These are phyloP conservation scores for Glonium stellatum DNA, from an alignment of 495 filamentous ascomycete species.

Conservation along the genomic window DNA sequence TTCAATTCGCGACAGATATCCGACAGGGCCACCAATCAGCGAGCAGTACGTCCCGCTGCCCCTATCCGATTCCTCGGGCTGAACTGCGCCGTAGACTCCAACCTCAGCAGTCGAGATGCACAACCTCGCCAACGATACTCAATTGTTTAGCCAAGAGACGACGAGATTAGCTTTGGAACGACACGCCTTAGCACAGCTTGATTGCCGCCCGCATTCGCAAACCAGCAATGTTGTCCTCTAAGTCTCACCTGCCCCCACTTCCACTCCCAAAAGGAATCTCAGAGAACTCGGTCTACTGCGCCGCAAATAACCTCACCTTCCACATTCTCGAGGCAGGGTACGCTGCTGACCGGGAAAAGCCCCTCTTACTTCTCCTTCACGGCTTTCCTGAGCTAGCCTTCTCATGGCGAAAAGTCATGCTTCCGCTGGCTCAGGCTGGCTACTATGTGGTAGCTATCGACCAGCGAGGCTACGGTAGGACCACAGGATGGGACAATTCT, in stretches of 20 bases:
- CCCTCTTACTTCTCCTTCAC: conserved; percentile 57
- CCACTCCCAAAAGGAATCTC: conserved; percentile 46
- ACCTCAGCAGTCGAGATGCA: background rate
- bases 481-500: conserved; percentile 52
- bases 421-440: conserved; percentile 47
- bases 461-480: conserved; percentile 63
- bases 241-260: conserved; percentile 36
- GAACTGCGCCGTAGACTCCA: background rate
- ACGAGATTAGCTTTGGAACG: conserved; percentile 6
- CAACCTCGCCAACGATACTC: background rate
- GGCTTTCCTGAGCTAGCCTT: conserved; percentile 64
- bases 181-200: conserved; percentile 9
- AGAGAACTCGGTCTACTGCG: conserved; percentile 33
- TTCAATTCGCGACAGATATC: too few relatives aligned
- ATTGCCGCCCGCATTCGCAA: conserved; percentile 1
- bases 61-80: background rate
- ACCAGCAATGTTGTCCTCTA: conserved; percentile 7
- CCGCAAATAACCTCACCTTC: conserved; percentile 45
- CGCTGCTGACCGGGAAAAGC: conserved; percentile 36
- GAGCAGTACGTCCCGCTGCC: background rate
- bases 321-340: conserved; percentile 54
- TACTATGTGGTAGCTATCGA: conserved; percentile 62
- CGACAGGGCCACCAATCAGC: background rate
- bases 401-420: conserved; percentile 61
- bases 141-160: background rate